A percentile compares a stretch with the other conserved stretches of the same genome.
These are phyloP conservation scores for Yamadazyma songkhlaensis DNA, from an alignment of 1,139 yeast genomes.

Conservation along the genomic window DNA sequence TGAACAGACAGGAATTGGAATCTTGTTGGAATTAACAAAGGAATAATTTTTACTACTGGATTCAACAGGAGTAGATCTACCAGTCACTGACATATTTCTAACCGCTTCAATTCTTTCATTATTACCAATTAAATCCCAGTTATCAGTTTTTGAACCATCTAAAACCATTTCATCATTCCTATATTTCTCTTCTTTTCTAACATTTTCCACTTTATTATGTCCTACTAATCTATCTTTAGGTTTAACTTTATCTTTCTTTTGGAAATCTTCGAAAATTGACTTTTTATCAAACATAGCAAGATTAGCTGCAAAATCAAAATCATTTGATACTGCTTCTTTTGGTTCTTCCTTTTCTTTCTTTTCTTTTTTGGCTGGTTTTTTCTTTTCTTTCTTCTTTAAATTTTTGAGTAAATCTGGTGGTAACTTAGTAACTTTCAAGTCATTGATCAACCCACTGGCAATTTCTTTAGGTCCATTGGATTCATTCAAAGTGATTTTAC, in stretches of 20 bases:
- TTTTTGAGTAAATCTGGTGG: constrained; percentile 31
- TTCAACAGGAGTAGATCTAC: constrained; percentile 16
- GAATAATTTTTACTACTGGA: constrained; percentile 8
- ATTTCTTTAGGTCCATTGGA: constrained; percentile 27
- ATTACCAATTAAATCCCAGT: constrained; percentile 52
- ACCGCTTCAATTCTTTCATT: constrained; percentile 8
- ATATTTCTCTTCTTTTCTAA: constrained; percentile 45
- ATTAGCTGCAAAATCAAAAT: constrained; percentile 85
- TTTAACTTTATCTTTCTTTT: constrained; percentile 57
- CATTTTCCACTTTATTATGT: constrained; percentile 53
- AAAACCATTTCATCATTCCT: constrained; percentile 76
- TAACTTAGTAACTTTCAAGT: constrained; percentile 48
- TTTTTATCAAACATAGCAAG: constrained; percentile 80
- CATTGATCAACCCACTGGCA: constrained; percentile 36
- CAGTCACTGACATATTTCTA: constrained; percentile 13
- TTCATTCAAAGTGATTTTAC: constrained; percentile 36
- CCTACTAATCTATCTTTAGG: constrained; percentile 70
- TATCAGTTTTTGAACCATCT: constrained; percentile 44
- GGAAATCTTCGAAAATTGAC: constrained; percentile 75
- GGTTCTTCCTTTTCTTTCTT: constrained; percentile 1
- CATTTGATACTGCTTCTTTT: constrained; percentile 22
- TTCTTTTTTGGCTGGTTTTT: constrained; percentile 12
- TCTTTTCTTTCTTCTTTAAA: constrained; percentile 13
- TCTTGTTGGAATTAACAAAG: constrained; percentile 18
- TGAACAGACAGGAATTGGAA: constrained; percentile 58